A percentile compares a stretch with the other conserved stretches of the same genome.
Evolutionary conservation across 495 filamentous ascomycete genomes (phyloP).

Genomic region (Glarea lozoyensis): DNA sequence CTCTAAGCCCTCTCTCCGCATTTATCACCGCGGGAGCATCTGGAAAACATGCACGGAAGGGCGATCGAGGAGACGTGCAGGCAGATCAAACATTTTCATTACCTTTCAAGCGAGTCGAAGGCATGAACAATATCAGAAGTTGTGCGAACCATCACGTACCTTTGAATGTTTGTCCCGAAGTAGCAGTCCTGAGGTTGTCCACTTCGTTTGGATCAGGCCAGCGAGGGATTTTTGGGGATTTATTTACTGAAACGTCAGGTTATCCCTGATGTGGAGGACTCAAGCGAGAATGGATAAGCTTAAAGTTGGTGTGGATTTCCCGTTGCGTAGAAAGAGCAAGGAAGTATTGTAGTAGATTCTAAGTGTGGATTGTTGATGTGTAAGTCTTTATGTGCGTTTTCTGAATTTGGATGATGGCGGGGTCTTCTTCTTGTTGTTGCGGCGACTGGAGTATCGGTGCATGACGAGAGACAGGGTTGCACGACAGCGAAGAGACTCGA

Average conservation of each 20-base stretch:
- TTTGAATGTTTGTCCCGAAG: no score
- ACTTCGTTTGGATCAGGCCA: no score
- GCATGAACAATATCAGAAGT: no score
- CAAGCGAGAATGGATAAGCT: no score
- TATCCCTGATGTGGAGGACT: no score
- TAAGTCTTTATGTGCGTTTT: constrained; percentile 2
- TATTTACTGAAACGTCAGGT: no score
- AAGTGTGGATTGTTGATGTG: neutral
- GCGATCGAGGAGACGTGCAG: neutral
- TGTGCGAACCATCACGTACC: no score
- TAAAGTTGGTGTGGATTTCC: neutral
- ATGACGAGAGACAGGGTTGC: constrained; percentile 1
- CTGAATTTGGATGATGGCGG: constrained; percentile 1
- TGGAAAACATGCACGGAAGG: no score
- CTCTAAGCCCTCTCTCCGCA: constrained; percentile 14
- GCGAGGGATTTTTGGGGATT: no score
- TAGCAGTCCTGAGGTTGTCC: no score
- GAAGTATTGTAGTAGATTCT: neutral
- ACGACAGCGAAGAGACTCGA: neutral
- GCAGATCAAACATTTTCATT: constrained; percentile 2
- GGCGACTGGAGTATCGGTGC: neutral
- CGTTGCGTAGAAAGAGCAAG: neutral
- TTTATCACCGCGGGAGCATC: neutral
- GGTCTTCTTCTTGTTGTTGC: constrained; percentile 5
- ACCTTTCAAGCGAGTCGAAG: no score